A percentile compares a stretch with the other conserved stretches of the same genome.
Evolutionary conservation across 163 green algal genomes (phyloP).

Genomic region (Scenedesmus sp.): DNA sequence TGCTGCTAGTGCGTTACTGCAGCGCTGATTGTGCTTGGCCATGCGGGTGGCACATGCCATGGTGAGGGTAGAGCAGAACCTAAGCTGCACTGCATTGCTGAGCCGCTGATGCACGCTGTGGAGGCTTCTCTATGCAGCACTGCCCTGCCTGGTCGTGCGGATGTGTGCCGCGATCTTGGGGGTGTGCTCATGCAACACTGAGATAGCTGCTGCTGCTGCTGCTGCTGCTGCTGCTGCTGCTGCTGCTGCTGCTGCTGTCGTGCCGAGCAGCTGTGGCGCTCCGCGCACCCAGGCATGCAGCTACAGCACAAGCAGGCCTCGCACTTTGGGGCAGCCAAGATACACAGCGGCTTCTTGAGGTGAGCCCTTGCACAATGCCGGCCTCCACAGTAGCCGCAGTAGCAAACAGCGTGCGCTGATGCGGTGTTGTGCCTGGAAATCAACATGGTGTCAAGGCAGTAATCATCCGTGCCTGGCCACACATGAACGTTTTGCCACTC

Average conservation of each 20-base stretch:
- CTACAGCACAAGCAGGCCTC: slow-evolving; percentile 23
- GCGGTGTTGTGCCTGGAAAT: neutral
- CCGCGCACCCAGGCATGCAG: slow-evolving; percentile 25
- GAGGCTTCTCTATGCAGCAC: too few species aligned
- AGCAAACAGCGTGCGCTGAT: too few species aligned
- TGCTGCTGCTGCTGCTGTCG: neutral
- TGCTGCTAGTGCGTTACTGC: too few species aligned
- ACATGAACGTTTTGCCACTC: too few species aligned
- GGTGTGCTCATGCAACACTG: neutral
- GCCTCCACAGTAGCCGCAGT: too few species aligned
- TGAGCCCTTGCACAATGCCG: neutral
- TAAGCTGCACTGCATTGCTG: too few species aligned
- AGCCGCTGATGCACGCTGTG: too few species aligned
- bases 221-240: neutral
- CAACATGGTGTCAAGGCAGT: too few species aligned
- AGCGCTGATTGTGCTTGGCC: too few species aligned
- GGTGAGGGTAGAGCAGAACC: too few species aligned
- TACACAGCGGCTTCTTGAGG: slow-evolving; percentile 40
- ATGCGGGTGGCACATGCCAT: too few species aligned
- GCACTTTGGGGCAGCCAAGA: neutral
- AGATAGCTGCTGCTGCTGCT: neutral
- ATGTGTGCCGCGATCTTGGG: neutral
- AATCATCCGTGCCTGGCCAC: too few species aligned
- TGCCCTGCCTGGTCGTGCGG: neutral
- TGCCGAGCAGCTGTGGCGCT: slow-evolving; percentile 38